These are phyloP conservation scores for Cucurbitaria berberidis DNA, from an alignment of 2,329 filamentous ascomycete genomes.

Conservation along the genomic window DNA sequence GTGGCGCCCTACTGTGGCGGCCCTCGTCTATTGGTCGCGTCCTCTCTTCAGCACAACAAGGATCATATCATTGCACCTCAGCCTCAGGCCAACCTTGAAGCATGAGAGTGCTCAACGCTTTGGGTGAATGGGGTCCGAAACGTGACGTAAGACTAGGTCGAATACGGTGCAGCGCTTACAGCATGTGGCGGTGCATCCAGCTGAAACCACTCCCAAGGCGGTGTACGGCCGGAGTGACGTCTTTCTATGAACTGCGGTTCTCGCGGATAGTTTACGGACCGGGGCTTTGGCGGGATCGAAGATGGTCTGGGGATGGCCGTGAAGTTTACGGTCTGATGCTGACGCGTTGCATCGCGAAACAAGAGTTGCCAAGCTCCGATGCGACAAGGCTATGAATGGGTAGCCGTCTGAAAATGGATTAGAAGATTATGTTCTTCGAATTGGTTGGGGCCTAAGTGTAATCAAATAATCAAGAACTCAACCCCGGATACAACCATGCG, in stretches of 20 bases:
- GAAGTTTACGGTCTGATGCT: neutral
- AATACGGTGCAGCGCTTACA: constrained; percentile 5
- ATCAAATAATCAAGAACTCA: no score
- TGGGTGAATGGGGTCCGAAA: constrained; percentile 6
- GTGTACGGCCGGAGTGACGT: neutral
- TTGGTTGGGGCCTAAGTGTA: no score
- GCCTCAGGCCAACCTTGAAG: constrained; percentile 21
- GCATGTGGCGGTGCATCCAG: constrained; percentile 9
- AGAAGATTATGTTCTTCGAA: no score
- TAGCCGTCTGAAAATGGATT: no score
- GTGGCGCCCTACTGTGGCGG: constrained; percentile 19
- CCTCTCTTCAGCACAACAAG: constrained; percentile 13
- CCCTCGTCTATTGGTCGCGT: constrained; percentile 14
- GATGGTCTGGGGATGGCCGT: neutral
- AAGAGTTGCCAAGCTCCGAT: neutral
- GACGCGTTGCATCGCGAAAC: neutral
- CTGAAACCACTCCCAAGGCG: constrained; percentile 4
- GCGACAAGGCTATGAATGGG: neutral
- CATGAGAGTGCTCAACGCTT: constrained; percentile 4
- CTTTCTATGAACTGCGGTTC: constrained; percentile 1
- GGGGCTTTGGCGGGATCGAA: neutral
- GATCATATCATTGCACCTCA: constrained; percentile 8
- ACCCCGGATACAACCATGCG: no score
- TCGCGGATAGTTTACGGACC: neutral
- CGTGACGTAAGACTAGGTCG: constrained; percentile 1